Percentiles rank a stretch among this genome's conserved stretches.
Evolutionary conservation across 257 asterid genomes (phyloP).

Genomic region (Lithospermum erythrorhizon): DNA sequence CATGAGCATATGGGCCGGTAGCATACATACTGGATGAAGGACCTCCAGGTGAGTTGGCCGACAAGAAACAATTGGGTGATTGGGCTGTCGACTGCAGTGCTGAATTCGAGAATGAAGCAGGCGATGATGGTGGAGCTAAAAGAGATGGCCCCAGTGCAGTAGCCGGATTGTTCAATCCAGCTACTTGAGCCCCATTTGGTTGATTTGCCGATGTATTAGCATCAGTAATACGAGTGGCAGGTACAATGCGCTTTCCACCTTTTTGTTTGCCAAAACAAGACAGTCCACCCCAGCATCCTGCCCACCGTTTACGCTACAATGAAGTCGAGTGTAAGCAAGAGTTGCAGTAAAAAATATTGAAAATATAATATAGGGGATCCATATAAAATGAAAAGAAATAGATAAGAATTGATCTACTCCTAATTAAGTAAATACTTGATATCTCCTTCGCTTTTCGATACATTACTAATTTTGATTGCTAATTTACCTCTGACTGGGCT

Average conservation of each 20-base stretch:
- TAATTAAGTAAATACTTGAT: too few relatives aligned
- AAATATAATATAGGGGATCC: neutral
- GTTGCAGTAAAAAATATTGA: neutral
- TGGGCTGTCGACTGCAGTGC: conserved; percentile 74
- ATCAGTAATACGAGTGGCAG: conserved; percentile 65
- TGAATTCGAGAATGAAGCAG: conserved; percentile 68
- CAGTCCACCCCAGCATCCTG: conserved; percentile 65
- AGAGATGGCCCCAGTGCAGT: conserved; percentile 37
- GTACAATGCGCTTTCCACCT: conserved; percentile 74
- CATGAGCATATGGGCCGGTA: conserved; percentile 84
- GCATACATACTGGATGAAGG: conserved; percentile 63
- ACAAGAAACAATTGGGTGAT: conserved; percentile 65
- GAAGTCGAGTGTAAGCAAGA: conserved; percentile 15
- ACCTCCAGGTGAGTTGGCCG: conserved; percentile 66
- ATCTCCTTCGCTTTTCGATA: too few relatives aligned
- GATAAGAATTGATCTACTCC: too few relatives aligned
- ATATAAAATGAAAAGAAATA: neutral
- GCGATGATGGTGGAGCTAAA: conserved; percentile 81
- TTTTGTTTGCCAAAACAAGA: conserved; percentile 71
- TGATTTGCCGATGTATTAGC: conserved; percentile 39
- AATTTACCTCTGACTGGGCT: too few relatives aligned
- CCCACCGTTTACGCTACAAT: conserved; percentile 79
- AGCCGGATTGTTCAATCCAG: conserved; percentile 55
- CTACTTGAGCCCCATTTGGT: conserved; percentile 51
- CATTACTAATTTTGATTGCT: too few relatives aligned